Conservation (phyloP, 2,329 filamentous ascomycete species). For the Apiospora koreana region DNA sequence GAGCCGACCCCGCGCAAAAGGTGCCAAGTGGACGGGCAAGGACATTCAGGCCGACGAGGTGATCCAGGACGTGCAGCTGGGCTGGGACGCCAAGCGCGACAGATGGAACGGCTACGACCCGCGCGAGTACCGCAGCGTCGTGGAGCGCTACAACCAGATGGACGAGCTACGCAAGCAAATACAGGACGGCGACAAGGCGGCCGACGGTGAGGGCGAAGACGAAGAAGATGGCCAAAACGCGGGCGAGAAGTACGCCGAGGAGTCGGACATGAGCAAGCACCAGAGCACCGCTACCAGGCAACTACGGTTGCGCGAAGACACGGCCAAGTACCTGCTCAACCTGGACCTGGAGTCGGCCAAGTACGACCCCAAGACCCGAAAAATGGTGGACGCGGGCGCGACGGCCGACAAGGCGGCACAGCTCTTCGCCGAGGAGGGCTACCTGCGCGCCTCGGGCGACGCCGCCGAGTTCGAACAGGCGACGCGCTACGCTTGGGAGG, state of each 20-base stretch:
- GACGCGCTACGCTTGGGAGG: constrained; percentile 91
- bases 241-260: constrained; percentile 83
- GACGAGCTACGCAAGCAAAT: constrained; percentile 66
- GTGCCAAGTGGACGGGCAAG: constrained; percentile 88
- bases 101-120: constrained; percentile 98
- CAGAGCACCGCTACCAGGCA: constrained; percentile 90
- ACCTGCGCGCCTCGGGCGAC: constrained; percentile 84
- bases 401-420: constrained; percentile 78
- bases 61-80: constrained; percentile 80
- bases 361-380: constrained; percentile 94
- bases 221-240: constrained; percentile 54
- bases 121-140: constrained; percentile 80
- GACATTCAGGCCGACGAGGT: constrained; percentile 93
- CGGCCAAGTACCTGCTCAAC: constrained; percentile 93
- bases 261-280: constrained; percentile 94
- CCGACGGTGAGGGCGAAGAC: constrained; percentile 48
- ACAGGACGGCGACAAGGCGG: constrained; percentile 23
- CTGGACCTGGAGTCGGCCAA: constrained; percentile 94
- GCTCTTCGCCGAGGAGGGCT: constrained; percentile 89
- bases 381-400: constrained; percentile 83
- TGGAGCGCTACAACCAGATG: constrained; percentile 85
- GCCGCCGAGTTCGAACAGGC: constrained; percentile 90
- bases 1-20: constrained; percentile 81
- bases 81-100: constrained; percentile 97
- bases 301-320: constrained; percentile 90